Percentiles rank a stretch among this genome's conserved stretches.
Conservation (phyloP, 2,329 filamentous ascomycete genomes). For the Ciborinia camelliae region DNA sequence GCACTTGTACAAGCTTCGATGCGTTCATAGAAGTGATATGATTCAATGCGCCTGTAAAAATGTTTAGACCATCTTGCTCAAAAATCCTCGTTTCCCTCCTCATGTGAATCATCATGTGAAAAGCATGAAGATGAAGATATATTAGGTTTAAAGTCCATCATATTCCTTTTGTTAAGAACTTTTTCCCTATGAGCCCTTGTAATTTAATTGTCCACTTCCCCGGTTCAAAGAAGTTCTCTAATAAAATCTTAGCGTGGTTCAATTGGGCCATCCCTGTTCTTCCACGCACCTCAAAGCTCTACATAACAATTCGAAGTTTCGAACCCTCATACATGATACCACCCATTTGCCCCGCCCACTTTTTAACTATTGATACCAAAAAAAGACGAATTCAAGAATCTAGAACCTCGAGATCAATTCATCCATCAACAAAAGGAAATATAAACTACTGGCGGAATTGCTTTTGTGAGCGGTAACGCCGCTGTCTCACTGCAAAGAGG, state of each 20-base stretch:
- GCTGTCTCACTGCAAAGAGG: slow-evolving; percentile 16
- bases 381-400: slow-evolving; percentile 1
- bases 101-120: slow-evolving; percentile 12
- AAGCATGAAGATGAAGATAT: slow-evolving; percentile 6
- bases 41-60: slow-evolving; percentile 38
- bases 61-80: slow-evolving; percentile 39
- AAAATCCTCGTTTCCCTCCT: slow-evolving; percentile 14
- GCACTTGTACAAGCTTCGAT: slow-evolving; percentile 34
- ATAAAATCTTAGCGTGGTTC: slow-evolving; percentile 19
- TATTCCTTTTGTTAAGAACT: not conserved
- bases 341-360: slow-evolving; percentile 19
- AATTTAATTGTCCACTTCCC: slow-evolving; percentile 16
- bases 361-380: slow-evolving; percentile 14
- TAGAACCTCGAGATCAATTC: not conserved
- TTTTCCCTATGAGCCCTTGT: not conserved
- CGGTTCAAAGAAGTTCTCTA: slow-evolving; percentile 17
- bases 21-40: slow-evolving; percentile 32
- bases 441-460: slow-evolving; percentile 17
- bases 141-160: not conserved
- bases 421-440: slow-evolving; percentile 1
- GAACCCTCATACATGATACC: no score
- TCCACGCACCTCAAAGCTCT: slow-evolving; percentile 16
- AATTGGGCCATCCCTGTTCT: slow-evolving; percentile 17
- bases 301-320: slow-evolving; percentile 18
- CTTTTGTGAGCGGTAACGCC: slow-evolving; percentile 21